Evolutionary conservation across 2,329 filamentous ascomycete species (phyloP), one percentile per base, ranked within the genome.

Genomic region (Cylindrodendrum hubeiense): DNA sequence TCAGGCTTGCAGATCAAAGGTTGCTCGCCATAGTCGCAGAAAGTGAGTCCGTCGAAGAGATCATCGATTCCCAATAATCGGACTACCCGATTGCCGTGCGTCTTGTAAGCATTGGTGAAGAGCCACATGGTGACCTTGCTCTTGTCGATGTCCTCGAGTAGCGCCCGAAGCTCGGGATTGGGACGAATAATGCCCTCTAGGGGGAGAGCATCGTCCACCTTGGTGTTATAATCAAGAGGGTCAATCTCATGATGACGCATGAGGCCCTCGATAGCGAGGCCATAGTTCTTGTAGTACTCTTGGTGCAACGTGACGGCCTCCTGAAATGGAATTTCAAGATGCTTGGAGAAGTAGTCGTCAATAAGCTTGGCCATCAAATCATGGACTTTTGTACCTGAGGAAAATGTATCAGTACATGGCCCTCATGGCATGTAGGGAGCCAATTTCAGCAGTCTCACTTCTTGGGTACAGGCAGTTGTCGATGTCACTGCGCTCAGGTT

Each of bases 391-490:
- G 89, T 89, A 77, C 88, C 92, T 91, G 66, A 2, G 34, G 4
- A n/a, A 53, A 49, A 13, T 53, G 46, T 50, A 63, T 67, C 61
- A 67, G 58, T 52, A 47, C 30, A 13, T 57, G 37, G 26, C 22
- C 34, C 55, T 60, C 49, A 51, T 66, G 26, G 15, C 12, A 17
- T 34, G 8, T 7, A 19, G 4, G 28, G n/a, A 24, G 13, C 21
- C 7, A 30, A 24, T 28, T 19, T 37, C 30, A n/a, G 46, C 9
- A 39, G 26, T 55, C 87, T 80, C 76, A 94, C 93, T 95, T 81
- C 91, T 94, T 0, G 95, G 90, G 76, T 98, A 98, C 60, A 98
- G 88, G 81, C 97, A 99, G 77, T 99, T 99, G 85, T 99, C 96
- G 76, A 99, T 98, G 78, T 99, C 96, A 77, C 98, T 98, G 79